Evolutionary conservation across 2,329 filamentous ascomycete species (phyloP).

Genomic region (Colletotrichum sp.): DNA sequence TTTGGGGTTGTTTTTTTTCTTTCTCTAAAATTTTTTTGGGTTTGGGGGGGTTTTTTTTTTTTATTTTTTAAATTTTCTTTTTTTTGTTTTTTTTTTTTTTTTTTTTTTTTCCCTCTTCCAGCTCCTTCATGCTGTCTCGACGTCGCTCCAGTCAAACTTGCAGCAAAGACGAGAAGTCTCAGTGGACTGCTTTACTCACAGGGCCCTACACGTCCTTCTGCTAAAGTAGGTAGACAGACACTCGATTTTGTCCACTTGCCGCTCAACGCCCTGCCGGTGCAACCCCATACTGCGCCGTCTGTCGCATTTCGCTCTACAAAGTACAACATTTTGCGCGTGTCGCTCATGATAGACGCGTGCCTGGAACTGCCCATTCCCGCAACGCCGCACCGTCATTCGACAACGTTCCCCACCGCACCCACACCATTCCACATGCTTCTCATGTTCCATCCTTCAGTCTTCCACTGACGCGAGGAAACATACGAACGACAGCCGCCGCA

Average conservation of each 20-base stretch:
- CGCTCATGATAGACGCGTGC: background rate
- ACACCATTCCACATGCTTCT: background rate
- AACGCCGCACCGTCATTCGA: background rate
- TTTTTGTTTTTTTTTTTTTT: background rate
- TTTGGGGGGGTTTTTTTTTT: too few species aligned
- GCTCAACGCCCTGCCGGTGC: background rate
- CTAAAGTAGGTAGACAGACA: background rate
- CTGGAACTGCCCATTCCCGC: constrained; percentile 5
- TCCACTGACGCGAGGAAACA: background rate
- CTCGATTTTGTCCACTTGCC: background rate
- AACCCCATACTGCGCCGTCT: background rate
- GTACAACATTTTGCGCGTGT: background rate
- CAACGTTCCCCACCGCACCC: background rate
- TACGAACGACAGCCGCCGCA: background rate
- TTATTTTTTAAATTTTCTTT: too few species aligned
- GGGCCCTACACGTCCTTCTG: background rate
- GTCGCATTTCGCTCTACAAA: background rate
- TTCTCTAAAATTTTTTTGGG: too few species aligned
- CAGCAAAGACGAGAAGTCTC: background rate
- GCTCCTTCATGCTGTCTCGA: background rate
- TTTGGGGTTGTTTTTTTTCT: too few species aligned
- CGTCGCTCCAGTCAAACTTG: background rate
- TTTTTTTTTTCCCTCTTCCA: background rate
- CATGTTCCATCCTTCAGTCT: background rate
- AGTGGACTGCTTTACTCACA: background rate